These are phyloP conservation scores for Acanthamoeba triangularis DNA, from an alignment of 208 protist species.

Conservation along the genomic window DNA sequence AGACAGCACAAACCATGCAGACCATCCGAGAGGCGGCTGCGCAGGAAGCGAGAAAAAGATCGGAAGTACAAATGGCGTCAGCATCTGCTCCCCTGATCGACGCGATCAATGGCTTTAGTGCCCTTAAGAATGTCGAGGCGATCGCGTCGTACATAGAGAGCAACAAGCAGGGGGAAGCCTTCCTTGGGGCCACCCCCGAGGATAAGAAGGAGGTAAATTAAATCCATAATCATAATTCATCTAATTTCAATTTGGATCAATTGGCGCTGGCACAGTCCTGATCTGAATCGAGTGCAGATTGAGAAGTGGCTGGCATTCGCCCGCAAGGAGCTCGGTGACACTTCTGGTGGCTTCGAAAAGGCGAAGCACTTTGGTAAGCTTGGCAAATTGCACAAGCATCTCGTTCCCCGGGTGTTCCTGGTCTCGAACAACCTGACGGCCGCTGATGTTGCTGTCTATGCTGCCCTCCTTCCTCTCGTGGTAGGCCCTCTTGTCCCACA, in stretches of 20 bases:
- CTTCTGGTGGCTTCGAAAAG: conserved; percentile 31
- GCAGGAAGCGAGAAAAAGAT: neutral
- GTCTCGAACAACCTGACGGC: conserved; percentile 48
- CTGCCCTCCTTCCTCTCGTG: conserved; percentile 58
- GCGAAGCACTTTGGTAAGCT: conserved; percentile 66
- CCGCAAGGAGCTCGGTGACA: conserved; percentile 59
- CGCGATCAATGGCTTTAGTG: conserved; percentile 8
- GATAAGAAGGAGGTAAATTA: conserved; percentile 63
- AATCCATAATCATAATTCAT: neutral
- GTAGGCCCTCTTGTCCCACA: neutral
- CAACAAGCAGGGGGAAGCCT: conserved; percentile 20
- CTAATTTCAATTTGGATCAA: neutral
- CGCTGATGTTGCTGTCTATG: conserved; percentile 72
- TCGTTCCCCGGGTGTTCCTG: conserved; percentile 49
- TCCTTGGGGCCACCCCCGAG: conserved; percentile 25
- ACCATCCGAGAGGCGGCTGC: neutral
- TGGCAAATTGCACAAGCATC: conserved; percentile 64
- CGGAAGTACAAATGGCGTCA: neutral
- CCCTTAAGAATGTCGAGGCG: conserved; percentile 2
- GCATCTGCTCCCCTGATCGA: neutral
- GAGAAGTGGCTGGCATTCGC: conserved; percentile 72
- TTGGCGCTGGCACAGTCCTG: conserved; percentile 31
- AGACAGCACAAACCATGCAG: neutral
- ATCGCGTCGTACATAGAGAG: conserved; percentile 10
- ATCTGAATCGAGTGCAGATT: neutral